Evolutionary conservation across 2,329 filamentous ascomycete species (phyloP).

Genomic region (Intubia oerlemansii): DNA sequence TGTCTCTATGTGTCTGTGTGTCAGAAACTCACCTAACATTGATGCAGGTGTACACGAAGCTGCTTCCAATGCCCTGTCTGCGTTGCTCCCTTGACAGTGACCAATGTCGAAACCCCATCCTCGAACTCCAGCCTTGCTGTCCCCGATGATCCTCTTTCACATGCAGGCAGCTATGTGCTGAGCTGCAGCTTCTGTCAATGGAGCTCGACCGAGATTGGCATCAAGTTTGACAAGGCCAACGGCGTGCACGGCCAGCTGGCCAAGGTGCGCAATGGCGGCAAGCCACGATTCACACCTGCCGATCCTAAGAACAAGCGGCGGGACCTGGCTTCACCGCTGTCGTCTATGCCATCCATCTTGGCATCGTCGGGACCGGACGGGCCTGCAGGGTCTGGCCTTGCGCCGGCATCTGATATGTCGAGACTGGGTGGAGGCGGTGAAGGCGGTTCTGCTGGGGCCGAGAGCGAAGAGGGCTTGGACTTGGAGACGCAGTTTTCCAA

Average conservation of each 20-base stretch:
- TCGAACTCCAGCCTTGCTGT: conserved; percentile 22
- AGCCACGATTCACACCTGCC: no score
- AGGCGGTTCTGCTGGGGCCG: no score
- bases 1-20: conserved; percentile 1
- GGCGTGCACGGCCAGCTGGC: conserved; percentile 66
- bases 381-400: no score
- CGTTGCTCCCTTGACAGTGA: conserved; percentile 57
- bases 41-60: conserved; percentile 64
- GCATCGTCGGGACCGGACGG: no score
- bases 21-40: conserved; percentile 1
- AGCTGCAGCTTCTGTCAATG: conserved; percentile 84
- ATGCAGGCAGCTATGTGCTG: conserved; percentile 44
- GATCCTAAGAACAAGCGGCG: no score
- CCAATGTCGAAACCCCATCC: no score
- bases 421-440: no score
- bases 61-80: conserved; percentile 93
- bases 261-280: conserved; percentile 44
- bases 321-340: conserved; percentile 17
- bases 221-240: conserved; percentile 76
- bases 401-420: background rate
- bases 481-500: conserved; percentile 52
- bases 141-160: conserved; percentile 19
- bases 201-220: conserved; percentile 73
- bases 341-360: background rate
- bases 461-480: conserved; percentile 26